Evolutionary conservation across 495 filamentous ascomycete genomes (phyloP).

Genomic region (Talaromyces trachyspermus): DNA sequence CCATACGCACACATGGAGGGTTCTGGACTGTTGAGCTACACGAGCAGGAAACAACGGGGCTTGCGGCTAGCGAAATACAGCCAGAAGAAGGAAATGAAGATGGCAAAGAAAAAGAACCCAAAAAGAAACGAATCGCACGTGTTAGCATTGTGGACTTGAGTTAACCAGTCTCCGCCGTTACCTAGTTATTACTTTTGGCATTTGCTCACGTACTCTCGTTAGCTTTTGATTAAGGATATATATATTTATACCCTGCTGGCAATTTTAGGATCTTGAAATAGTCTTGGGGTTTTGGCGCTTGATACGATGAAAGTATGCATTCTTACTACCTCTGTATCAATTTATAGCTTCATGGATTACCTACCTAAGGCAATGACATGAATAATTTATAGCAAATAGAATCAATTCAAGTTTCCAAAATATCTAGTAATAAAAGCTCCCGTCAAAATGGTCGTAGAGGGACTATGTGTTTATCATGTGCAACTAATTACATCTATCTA

Average conservation of each 20-base stretch:
- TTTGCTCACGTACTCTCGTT: no score
- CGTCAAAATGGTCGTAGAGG: not conserved
- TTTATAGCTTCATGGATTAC: no score
- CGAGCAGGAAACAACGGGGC: constrained; percentile 1
- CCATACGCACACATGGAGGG: constrained; percentile 14
- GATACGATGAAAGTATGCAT: no score
- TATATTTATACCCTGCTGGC: no score
- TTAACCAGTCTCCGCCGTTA: no score
- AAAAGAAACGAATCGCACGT: constrained; percentile 29
- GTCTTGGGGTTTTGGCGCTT: no score
- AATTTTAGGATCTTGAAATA: no score
- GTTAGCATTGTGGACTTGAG: constrained; percentile 34
- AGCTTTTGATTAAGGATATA: no score
- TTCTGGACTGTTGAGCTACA: constrained; percentile 26
- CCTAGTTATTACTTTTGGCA: not conserved
- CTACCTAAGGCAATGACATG: not conserved
- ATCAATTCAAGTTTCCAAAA: no score
- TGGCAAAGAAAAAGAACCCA: constrained; percentile 9
- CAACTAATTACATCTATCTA: not conserved
- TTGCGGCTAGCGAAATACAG: constrained; percentile 5
- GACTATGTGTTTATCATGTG: not conserved
- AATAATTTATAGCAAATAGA: no score
- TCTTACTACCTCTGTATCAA: no score
- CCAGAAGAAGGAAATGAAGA: not conserved
- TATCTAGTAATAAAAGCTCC: no score